Evolutionary conservation across 2,329 filamentous ascomycete genomes (phyloP).

Genomic region (Aspergillus puulaauensis): DNA sequence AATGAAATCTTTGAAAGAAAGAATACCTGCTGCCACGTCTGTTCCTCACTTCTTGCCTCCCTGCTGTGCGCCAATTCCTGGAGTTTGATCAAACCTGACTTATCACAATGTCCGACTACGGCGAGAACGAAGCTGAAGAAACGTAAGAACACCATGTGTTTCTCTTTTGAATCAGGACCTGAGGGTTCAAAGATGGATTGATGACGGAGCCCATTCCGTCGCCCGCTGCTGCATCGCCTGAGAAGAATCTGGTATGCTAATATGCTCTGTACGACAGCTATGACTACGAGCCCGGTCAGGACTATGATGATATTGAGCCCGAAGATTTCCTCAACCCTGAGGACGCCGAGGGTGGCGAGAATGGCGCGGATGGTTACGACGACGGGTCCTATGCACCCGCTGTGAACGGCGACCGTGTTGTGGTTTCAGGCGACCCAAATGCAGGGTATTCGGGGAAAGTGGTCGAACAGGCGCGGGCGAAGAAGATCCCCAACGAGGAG

Average conservation of each 20-base stretch:
- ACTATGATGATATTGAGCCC: conserved; percentile 67
- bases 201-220: background rate
- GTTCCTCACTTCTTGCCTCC: conserved; percentile 13
- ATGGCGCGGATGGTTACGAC: conserved; percentile 56
- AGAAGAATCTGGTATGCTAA: conserved; percentile 26
- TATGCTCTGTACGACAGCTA: conserved; percentile 32
- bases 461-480: conserved; percentile 63
- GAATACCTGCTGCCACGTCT: conserved; percentile 16
- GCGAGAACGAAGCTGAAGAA: conserved; percentile 62
- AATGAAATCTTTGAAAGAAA: conserved; percentile 17
- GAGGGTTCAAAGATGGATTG: background rate
- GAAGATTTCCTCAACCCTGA: conserved; percentile 59
- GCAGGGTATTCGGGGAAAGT: conserved; percentile 52
- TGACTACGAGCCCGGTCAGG: conserved; percentile 57
- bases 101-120: conserved; percentile 69
- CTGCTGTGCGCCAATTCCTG: conserved; percentile 13
- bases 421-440: conserved; percentile 53
- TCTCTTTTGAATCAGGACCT: background rate
- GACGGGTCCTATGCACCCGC: conserved; percentile 40
- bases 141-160: conserved; percentile 46
- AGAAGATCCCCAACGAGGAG: conserved; percentile 86
- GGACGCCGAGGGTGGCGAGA: conserved; percentile 52
- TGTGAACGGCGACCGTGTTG: conserved; percentile 41
- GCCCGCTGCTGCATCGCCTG: background rate
- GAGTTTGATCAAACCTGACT: conserved; percentile 14